Percentiles rank a stretch among this genome's conserved stretches.
Conservation (phyloP, 2,329 filamentous ascomycete genomes). For the Fonsecaea pedrosoi region DNA sequence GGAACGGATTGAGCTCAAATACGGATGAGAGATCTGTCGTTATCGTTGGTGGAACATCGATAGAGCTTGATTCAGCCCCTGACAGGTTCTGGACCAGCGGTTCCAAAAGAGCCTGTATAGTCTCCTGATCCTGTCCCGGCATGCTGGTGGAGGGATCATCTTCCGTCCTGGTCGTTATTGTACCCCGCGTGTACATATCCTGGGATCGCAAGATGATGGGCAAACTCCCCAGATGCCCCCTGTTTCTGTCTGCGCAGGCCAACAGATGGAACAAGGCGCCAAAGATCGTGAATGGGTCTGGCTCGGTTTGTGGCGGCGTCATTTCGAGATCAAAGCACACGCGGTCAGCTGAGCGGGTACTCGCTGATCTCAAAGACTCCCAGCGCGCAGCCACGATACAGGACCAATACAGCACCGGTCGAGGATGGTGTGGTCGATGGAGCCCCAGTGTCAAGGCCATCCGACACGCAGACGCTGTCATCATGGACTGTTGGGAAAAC, state of each 20-base stretch:
- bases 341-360: neutral
- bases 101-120: neutral
- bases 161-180: neutral
- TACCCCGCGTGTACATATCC: neutral
- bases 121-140: neutral
- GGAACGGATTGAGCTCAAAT: neutral
- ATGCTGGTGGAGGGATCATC: neutral
- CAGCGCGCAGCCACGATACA: constrained; percentile 7
- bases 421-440: constrained; percentile 4
- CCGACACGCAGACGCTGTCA: constrained; percentile 12
- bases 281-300: constrained; percentile 4
- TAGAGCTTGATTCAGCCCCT: neutral
- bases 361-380: constrained; percentile 1
- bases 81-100: neutral
- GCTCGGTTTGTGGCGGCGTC: constrained; percentile 5
- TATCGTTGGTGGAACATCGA: neutral
- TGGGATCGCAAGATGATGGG: neutral
- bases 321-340: constrained; percentile 18
- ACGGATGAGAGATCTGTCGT: neutral
- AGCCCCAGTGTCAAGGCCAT: constrained; percentile 11
- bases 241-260: neutral
- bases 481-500: constrained; percentile 7
- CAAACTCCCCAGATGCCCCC: neutral
- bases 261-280: constrained; percentile 6
- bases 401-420: constrained; percentile 11